phyloP scores from a whole-genome alignment of 129 eudicot genomes.

The Glebionis coronaria region DNA sequence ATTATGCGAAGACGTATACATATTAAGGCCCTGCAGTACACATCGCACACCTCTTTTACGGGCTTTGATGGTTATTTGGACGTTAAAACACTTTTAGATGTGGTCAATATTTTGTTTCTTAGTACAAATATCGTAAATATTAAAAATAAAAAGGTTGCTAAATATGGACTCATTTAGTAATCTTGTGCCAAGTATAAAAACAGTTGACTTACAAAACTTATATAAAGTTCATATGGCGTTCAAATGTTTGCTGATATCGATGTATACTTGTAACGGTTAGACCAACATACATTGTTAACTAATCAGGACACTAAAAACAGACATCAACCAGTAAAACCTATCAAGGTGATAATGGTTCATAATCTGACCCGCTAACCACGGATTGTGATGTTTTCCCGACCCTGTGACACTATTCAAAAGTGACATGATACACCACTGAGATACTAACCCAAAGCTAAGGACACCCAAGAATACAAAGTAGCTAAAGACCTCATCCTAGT shows the following conservation, averaged over 20 bases:
- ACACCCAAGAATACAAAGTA: conserved; percentile 71
- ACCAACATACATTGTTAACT: conserved; percentile 60
- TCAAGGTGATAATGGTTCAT: conserved; percentile 67
- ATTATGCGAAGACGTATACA: too few species aligned
- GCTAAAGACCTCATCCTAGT: conserved; percentile 77
- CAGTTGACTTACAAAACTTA: too few species aligned
- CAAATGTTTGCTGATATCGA: conserved; percentile 9
- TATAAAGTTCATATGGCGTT: neutral
- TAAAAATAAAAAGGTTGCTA: too few species aligned
- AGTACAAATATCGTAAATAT: too few species aligned
- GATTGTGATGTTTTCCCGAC: conserved; percentile 17
- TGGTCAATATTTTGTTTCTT: too few species aligned
- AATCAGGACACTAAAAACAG: conserved; percentile 61
- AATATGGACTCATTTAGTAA: too few species aligned
- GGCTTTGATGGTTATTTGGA: too few species aligned
- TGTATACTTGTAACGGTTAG: conserved; percentile 56
- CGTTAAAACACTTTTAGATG: too few species aligned
- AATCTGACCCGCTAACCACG: conserved; percentile 69
- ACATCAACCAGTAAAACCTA: conserved; percentile 71
- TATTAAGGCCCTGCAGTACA: too few species aligned
- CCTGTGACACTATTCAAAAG: conserved; percentile 65
- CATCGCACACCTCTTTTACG: too few species aligned
- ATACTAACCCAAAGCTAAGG: conserved; percentile 73
- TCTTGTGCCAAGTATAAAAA: too few species aligned
- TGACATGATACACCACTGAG: conserved; percentile 67